These are phyloP conservation scores for Reutealis trisperma DNA, from an alignment of 345 rosid species.

Conservation along the genomic window DNA sequence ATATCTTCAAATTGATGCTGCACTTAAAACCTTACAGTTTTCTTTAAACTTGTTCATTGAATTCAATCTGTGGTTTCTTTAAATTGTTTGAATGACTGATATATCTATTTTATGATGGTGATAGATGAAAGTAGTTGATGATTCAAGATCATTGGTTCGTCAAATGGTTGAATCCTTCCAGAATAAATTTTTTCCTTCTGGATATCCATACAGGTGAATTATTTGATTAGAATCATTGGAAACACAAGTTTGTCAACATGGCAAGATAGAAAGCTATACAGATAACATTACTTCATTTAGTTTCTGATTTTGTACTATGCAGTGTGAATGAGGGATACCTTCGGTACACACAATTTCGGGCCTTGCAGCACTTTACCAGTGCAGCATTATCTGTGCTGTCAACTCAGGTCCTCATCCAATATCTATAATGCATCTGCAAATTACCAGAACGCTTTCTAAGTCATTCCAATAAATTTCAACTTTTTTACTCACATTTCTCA, in stretches of 20 bases:
- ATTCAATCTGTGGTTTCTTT: background rate
- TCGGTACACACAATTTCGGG: constrained; percentile 86
- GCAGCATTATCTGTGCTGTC: constrained; percentile 87
- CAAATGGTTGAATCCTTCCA: constrained; percentile 71
- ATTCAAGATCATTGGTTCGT: constrained; percentile 59
- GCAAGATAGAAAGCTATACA: background rate
- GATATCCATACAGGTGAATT: constrained; percentile 84
- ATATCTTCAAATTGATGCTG: background rate
- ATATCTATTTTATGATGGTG: background rate
- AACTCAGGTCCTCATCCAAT: constrained; percentile 72
- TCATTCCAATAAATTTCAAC: too few species aligned
- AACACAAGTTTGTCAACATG: background rate
- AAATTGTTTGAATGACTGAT: background rate
- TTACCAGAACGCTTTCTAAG: background rate
- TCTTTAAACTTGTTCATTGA: background rate
- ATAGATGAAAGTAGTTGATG: constrained; percentile 72
- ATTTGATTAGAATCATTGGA: constrained; percentile 3
- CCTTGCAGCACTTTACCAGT: constrained; percentile 81
- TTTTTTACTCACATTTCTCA: background rate
- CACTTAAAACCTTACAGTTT: background rate
- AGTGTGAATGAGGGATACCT: constrained; percentile 96
- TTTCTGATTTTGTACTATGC: constrained; percentile 21
- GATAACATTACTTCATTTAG: background rate
- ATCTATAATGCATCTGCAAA: constrained; percentile 3
- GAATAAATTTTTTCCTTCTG: constrained; percentile 86